Percentiles rank a stretch among this genome's conserved stretches.
phyloP scores from a whole-genome alignment of 768 basidiomycete genomes.

The Crassisporium funariophilum region DNA sequence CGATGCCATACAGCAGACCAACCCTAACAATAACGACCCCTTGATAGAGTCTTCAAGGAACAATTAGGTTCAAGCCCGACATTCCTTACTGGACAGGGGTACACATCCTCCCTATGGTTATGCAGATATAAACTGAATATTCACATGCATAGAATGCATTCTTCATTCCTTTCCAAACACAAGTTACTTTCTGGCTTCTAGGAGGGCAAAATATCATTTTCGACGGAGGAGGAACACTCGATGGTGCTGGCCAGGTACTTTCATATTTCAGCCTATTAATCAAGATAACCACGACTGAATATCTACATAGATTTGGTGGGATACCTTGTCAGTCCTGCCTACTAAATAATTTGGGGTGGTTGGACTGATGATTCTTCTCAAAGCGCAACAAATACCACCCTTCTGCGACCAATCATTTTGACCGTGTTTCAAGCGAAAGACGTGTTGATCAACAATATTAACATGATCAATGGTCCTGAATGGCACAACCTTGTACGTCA shows the following conservation, averaged over 20 bases:
- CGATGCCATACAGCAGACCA: not conserved
- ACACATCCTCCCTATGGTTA: constrained; percentile 5
- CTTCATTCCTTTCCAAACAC: constrained; percentile 54
- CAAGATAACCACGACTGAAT: not conserved
- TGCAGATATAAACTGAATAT: not conserved
- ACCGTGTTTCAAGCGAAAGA: constrained; percentile 54
- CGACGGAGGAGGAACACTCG: constrained; percentile 64
- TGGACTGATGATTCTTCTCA: not conserved
- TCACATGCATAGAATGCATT: constrained; percentile 45
- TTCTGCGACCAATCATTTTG: constrained; percentile 56
- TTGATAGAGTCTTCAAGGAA: constrained; percentile 49
- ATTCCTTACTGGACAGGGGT: constrained; percentile 58
- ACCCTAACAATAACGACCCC: not conserved
- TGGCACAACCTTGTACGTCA: constrained; percentile 51
- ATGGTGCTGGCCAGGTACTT: constrained; percentile 61
- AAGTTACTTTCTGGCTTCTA: constrained; percentile 56
- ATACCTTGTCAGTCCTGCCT: constrained; percentile 41
- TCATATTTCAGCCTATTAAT: not conserved
- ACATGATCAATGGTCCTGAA: constrained; percentile 51
- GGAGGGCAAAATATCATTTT: constrained; percentile 50
- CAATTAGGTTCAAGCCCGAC: constrained; percentile 50
- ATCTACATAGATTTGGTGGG: constrained; percentile 55
- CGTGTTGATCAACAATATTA: constrained; percentile 48
- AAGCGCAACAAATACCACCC: constrained; percentile 46
- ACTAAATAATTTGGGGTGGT: not conserved